phyloP scores from a whole-genome alignment of 345 rosid species.

The Populus alba region DNA sequence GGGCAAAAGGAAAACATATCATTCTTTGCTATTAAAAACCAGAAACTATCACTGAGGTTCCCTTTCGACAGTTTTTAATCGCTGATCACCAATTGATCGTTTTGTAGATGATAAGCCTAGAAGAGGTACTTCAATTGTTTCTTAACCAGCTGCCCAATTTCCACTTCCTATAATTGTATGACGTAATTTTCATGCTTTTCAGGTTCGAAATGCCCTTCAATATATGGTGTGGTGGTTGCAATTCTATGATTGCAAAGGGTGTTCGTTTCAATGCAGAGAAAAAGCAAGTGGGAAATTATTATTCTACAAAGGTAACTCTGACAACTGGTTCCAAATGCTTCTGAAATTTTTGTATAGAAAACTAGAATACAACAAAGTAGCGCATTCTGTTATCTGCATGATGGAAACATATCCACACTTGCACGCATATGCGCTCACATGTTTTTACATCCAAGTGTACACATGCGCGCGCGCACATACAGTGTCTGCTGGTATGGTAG shows the following conservation, averaged over 20 bases:
- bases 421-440: not conserved
- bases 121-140: not conserved
- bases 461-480: rapidly evolving
- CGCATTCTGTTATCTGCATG: not conserved
- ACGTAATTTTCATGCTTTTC: slow-evolving; percentile 15
- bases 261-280: slow-evolving; percentile 96
- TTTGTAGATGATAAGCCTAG: not conserved
- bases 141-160: not conserved
- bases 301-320: slow-evolving; percentile 78
- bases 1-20: not conserved
- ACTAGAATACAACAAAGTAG: not conserved
- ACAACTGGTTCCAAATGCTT: not conserved
- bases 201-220: slow-evolving; percentile 98
- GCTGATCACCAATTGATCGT: not conserved
- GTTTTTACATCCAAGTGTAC: not conserved
- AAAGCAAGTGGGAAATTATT: slow-evolving; percentile 97
- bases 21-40: too few relatives aligned
- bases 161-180: not conserved
- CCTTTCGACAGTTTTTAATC: not conserved
- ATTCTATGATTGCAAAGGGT: slow-evolving; percentile 94
- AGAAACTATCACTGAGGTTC: not conserved
- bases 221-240: slow-evolving; percentile 98
- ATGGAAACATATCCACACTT: not conserved
- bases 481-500: not conserved
- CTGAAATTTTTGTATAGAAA: not conserved